Evolutionary conservation across 352 stramenopile species (phyloP).

Genomic region (Globisporangium abappressorium): DNA sequence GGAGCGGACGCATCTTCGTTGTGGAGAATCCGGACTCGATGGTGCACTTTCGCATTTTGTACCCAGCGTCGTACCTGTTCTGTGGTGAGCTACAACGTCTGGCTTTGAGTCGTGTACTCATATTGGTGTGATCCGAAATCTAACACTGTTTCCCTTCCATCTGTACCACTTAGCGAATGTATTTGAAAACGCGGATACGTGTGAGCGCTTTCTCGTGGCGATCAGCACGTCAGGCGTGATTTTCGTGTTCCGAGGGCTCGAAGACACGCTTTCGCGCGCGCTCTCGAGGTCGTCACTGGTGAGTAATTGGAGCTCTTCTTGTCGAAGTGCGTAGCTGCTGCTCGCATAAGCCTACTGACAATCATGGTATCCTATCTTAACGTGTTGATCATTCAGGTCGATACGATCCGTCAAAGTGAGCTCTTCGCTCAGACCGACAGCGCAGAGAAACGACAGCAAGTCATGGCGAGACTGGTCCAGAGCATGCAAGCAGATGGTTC

Average conservation of each 20-base stretch:
- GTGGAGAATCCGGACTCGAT: constrained; percentile 40
- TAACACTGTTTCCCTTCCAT: background rate
- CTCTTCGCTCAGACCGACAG: constrained; percentile 37
- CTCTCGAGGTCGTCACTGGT: constrained; percentile 46
- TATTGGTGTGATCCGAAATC: background rate
- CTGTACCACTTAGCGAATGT: constrained; percentile 25
- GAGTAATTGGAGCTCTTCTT: background rate
- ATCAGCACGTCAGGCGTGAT: constrained; percentile 68
- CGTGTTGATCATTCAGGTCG: background rate
- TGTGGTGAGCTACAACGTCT: constrained; percentile 38
- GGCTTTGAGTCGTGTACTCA: background rate
- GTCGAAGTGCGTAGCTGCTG: background rate
- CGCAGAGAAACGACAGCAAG: constrained; percentile 33
- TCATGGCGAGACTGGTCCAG: constrained; percentile 34
- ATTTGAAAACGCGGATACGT: constrained; percentile 21
- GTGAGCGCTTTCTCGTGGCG: constrained; percentile 45
- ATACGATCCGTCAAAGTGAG: constrained; percentile 36
- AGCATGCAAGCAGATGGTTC: background rate
- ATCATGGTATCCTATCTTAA: background rate
- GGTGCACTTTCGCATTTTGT: constrained; percentile 61
- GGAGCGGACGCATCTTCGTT: constrained; percentile 61
- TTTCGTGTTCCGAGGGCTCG: constrained; percentile 56
- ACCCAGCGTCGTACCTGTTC: constrained; percentile 61
- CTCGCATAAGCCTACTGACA: background rate
- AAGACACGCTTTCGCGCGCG: constrained; percentile 40